Percentiles rank a stretch among this genome's conserved stretches.
Conservation (phyloP, 805 yeast species). For the Helenozyma baotianmanensis region DNA sequence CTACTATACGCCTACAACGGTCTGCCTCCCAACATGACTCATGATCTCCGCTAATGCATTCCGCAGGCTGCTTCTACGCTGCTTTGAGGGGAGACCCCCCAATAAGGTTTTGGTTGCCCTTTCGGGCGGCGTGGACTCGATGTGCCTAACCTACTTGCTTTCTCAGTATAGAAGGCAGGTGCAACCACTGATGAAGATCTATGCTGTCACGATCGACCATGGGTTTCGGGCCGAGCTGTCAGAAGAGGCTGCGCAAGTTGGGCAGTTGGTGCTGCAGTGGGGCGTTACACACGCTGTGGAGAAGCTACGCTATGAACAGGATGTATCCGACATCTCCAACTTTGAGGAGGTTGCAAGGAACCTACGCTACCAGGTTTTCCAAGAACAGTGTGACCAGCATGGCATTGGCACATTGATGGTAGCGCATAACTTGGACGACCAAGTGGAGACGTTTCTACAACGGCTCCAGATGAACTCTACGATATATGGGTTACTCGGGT, state of each 20-base stretch:
- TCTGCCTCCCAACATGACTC: no score
- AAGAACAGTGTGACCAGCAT: slow-evolving; percentile 32
- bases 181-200: slow-evolving; percentile 28
- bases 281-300: slow-evolving; percentile 30
- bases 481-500: slow-evolving; percentile 56
- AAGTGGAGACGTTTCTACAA: slow-evolving; percentile 62
- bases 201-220: slow-evolving; percentile 68
- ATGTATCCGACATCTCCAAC: slow-evolving; percentile 29
- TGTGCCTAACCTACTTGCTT: slow-evolving; percentile 57
- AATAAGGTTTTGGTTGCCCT: slow-evolving; percentile 49
- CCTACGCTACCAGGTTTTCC: slow-evolving; percentile 45
- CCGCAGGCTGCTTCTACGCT: slow-evolving; percentile 5
- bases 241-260: slow-evolving; percentile 45
- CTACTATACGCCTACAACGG: no score
- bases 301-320: slow-evolving; percentile 19
- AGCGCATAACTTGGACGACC: slow-evolving; percentile 73
- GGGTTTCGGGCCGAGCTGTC: slow-evolving; percentile 45
- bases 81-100: slow-evolving; percentile 19
- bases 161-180: slow-evolving; percentile 27
- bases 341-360: slow-evolving; percentile 61
- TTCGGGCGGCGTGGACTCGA: slow-evolving; percentile 81
- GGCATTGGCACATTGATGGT: slow-evolving; percentile 39
- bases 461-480: slow-evolving; percentile 42
- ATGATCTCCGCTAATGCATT: slow-evolving; percentile 2
- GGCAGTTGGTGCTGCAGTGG: slow-evolving; percentile 28